Evolutionary conservation across 192 early-diverging fungal genomes (phyloP), one percentile per base, ranked within the genome.

Genomic region (Coemansia sp.): DNA sequence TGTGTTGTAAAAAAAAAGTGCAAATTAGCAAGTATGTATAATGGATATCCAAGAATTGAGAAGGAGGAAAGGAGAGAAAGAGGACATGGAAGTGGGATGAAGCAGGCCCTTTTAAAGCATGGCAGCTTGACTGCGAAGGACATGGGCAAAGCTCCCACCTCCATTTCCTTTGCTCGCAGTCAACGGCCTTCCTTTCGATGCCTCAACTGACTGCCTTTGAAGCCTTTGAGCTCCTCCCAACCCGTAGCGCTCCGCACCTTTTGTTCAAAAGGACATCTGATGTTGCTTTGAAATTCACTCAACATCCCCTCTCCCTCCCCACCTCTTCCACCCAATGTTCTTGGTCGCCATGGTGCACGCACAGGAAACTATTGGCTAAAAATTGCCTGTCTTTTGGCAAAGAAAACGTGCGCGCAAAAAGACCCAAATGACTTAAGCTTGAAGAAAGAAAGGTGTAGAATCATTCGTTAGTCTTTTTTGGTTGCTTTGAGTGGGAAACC

Each of bases 201-300:
- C 51, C 17, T 32, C 51, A 25, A 25, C 17, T 54, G 51, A 54
- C 15, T 54, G 51, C 51, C 51, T 54, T 54, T 54, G 15, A 2
- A n/a, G 9, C 27, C 2, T 11, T 14, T 54, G 27, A 15, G 25
- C 42, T 12, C 10, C 6, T 25, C 51, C 51, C 51, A 54, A 54
- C 51, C 17, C 51, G 51, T 25, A 54, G 51, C 29, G 12, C 6
- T 5, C 29, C 15, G 51, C 10, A n/a, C 17, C 51, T 32, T 51
- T 47, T 54, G 2, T 17, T 54, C n/a, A 12, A 54, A 54, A 54
- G 51, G 5, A 31, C 27, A 31, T 54, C 51, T 15, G 27, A 5
- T 29, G 51, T 11, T 32, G 29, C 51, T 54, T 54, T 54, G 51
- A 54, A 54, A 25, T 54, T 12, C 51, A 32, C 49, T n/a, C n/a